phyloP scores from a whole-genome alignment of 805 yeast genomes.

The Tetrapisispora taiwanensis region DNA sequence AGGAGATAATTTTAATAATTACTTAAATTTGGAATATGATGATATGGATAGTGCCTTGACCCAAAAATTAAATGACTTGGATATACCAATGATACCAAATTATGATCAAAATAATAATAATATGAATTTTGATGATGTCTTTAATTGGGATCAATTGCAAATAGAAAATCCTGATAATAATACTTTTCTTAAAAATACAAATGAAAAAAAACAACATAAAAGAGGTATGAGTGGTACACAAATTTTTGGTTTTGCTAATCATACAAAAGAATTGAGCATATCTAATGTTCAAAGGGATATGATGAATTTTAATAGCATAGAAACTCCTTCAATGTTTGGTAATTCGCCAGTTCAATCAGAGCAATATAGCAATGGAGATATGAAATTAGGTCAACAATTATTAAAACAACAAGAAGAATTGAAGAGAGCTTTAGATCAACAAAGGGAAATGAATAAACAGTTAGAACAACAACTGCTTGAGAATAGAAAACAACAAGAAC shows the following conservation, averaged over 20 bases:
- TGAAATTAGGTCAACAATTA: conserved; percentile 9
- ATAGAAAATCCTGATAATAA: conserved; percentile 7
- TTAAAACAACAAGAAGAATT: conserved; percentile 23
- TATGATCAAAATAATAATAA: background rate
- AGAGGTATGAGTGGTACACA: conserved; percentile 71
- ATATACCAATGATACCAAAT: conserved; percentile 39
- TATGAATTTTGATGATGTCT: conserved; percentile 1
- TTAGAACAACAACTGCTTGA: conserved; percentile 22
- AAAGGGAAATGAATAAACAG: conserved; percentile 21
- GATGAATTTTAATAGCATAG: background rate
- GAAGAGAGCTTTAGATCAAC: conserved; percentile 21
- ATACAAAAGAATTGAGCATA: conserved; percentile 51
- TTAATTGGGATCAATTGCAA: conserved; percentile 16
- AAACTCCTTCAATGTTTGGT: background rate
- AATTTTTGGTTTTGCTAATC: conserved; percentile 63
- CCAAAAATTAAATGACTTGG: conserved; percentile 52
- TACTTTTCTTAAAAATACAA: conserved; percentile 6
- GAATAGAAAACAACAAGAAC: conserved; percentile 24
- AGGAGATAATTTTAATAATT: background rate
- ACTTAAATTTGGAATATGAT: conserved; percentile 37
- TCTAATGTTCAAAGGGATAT: conserved; percentile 33
- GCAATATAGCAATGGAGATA: background rate
- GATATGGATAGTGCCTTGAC: conserved; percentile 48
- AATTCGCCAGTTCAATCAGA: background rate
- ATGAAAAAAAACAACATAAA: conserved; percentile 31